Base-by-base conservation (phyloP, 306 rosid genomes). In the Cucurbita moschata region DNA sequence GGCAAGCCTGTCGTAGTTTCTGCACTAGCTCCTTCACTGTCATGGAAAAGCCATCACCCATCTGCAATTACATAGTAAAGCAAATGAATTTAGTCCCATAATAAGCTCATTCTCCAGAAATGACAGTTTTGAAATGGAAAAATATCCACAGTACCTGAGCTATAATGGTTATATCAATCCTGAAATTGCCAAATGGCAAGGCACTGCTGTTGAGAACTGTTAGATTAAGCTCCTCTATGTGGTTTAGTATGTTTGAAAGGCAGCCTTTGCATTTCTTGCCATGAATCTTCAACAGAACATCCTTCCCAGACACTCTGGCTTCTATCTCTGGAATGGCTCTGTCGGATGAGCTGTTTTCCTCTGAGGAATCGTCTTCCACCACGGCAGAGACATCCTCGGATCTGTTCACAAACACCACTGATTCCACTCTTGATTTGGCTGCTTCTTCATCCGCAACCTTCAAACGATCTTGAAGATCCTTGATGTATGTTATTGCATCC, bases 401-500 rank as follows among this genome's bases (percentile, higher is more conserved):
- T 65, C 10, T 65, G 37, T 65, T 42, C 71, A 43, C 53, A 42
- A 42, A 19, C 38, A 65, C 53, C 53, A 19, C 71, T 10, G 71
- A 65, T 74, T 87, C 96, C 40, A 62, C 63, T 0, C 76, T 82
- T 67, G 71, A 82, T 80, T 83, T 85, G 8, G 81, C 78, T 11
- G 85, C 76, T 54, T 82, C 77, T 74, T 88, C 85, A 73, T 93
- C 93, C 2, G 89, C 88, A 4, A 30, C 75, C 57, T 69, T 71
- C 81, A 83, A 79, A 1, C 87, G 87, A 43, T 86, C 87, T 80
- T 87, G 81, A 16, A 93, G 85, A 55, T 88, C 81, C 52, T 90
- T 87, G 75, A 88, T 74, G 73, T 90, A 77, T 59, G 78, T 86
- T 18, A 88, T 80, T 8, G 98, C 97, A 80, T 87, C 98, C 75